These are phyloP conservation scores for Loxodes magnus DNA, from an alignment of 73 alveolate genomes.

Conservation along the genomic window DNA sequence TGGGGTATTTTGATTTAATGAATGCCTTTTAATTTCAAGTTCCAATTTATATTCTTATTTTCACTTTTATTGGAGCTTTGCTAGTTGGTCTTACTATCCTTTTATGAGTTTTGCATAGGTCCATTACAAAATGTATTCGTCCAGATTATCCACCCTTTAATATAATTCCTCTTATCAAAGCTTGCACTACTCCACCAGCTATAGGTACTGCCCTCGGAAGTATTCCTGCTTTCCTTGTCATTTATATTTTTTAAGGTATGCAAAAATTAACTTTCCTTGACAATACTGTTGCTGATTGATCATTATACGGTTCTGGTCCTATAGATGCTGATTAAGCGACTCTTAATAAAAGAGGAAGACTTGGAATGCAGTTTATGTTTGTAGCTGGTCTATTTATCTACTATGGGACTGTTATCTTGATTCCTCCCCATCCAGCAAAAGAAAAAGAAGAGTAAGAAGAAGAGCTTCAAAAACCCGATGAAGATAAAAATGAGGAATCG, in stretches of 20 bases:
- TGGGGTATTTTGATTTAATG: slow-evolving; percentile 40
- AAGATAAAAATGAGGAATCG: slow-evolving; percentile 9
- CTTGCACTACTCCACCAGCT: slow-evolving; percentile 42
- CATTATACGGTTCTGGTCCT: slow-evolving; percentile 16
- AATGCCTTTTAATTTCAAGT: slow-evolving; percentile 39
- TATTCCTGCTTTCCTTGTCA: slow-evolving; percentile 29
- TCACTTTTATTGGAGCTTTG: slow-evolving; percentile 19
- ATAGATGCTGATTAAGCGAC: slow-evolving; percentile 9
- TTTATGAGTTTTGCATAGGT: slow-evolving; percentile 26
- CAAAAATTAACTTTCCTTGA: slow-evolving; percentile 24
- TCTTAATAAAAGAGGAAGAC: slow-evolving; percentile 33
- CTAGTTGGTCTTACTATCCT: slow-evolving; percentile 17
- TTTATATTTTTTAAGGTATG: slow-evolving; percentile 14
- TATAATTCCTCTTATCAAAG: slow-evolving; percentile 33
- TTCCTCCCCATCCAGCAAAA: slow-evolving; percentile 2
- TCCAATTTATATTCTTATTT: slow-evolving; percentile 33
- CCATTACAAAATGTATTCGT: slow-evolving; percentile 12
- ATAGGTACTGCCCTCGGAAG: slow-evolving; percentile 32
- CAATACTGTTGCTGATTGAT: slow-evolving; percentile 30
- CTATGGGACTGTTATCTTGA: slow-evolving; percentile 5
- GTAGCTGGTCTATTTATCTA: slow-evolving; percentile 10
- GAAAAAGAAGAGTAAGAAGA: slow-evolving; percentile 21
- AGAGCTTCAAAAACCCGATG: slow-evolving; percentile 14
- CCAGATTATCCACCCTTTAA: slow-evolving; percentile 39
- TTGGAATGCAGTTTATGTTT: slow-evolving; percentile 26